Evolutionary conservation across 306 rosid genomes (phyloP).

Genomic region (Prunus mongolica): DNA sequence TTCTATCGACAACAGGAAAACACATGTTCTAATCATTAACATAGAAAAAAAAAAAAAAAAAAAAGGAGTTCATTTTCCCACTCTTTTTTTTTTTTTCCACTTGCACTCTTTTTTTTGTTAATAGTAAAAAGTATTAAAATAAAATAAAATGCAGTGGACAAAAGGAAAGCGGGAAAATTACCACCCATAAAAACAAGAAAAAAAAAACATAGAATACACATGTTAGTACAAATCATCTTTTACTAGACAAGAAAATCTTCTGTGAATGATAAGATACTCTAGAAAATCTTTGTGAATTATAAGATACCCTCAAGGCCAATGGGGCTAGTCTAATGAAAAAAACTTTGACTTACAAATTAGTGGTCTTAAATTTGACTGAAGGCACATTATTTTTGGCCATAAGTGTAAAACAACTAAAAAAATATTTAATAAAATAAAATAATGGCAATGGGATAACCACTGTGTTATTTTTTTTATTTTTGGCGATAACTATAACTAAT

Average conservation of each 20-base stretch:
- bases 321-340: accelerated
- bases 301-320: no score
- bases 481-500: background rate
- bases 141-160: no score
- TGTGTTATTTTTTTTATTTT: background rate
- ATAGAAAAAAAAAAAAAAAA: no score
- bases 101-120: no score
- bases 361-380: no score
- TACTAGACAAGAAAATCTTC: background rate
- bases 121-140: no score
- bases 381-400: background rate
- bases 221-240: background rate
- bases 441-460: background rate
- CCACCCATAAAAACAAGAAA: background rate
- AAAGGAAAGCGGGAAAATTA: accelerated
- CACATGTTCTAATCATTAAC: background rate
- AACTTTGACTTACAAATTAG: no score
- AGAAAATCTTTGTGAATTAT: no score
- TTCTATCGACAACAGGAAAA: background rate
- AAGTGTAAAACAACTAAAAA: no score
- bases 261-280: background rate
- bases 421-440: background rate
- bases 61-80: no score
- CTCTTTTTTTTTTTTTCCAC: no score
- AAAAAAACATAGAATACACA: background rate